phyloP scores from a whole-genome alignment of 1,284 basidiomycete genomes.

The Inonotus hispidus region DNA sequence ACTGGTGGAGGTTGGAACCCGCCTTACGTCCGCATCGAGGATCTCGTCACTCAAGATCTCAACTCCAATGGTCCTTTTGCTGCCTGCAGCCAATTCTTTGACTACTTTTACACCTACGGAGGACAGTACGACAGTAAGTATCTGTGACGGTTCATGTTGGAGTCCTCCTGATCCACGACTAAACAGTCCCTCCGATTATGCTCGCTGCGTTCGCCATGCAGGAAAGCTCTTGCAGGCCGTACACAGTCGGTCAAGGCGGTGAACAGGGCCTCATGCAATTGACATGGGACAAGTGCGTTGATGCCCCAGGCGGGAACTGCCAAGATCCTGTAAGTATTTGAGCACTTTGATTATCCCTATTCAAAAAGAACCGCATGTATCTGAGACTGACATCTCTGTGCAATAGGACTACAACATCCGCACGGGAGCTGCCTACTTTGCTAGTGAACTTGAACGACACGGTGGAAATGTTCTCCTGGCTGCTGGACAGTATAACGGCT shows the following conservation, averaged over 20 bases:
- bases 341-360: neutral
- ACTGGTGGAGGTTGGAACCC: conserved; percentile 57
- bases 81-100: conserved; percentile 52
- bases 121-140: conserved; percentile 42
- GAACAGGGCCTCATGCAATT: conserved; percentile 88
- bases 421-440: conserved; percentile 58
- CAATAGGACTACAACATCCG: conserved; percentile 63
- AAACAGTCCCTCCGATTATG: conserved; percentile 57
- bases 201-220: conserved; percentile 84
- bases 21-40: conserved; percentile 46
- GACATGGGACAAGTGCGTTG: conserved; percentile 71
- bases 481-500: conserved; percentile 79
- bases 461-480: conserved; percentile 57
- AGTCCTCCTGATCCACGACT: conserved; percentile 1
- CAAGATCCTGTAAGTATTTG: conserved; percentile 47
- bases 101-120: conserved; percentile 60
- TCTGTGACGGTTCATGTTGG: neutral
- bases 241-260: conserved; percentile 68
- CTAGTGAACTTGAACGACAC: conserved; percentile 43
- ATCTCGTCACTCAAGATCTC: conserved; percentile 52
- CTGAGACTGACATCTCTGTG: conserved; percentile 7
- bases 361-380: neutral
- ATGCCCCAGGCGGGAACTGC: conserved; percentile 61
- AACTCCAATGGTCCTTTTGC: conserved; percentile 52
- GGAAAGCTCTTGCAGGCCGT: conserved; percentile 67